Evolutionary conservation across 371 early-diverging fungal species (phyloP).

Genomic region (Circinella umbellata): DNA sequence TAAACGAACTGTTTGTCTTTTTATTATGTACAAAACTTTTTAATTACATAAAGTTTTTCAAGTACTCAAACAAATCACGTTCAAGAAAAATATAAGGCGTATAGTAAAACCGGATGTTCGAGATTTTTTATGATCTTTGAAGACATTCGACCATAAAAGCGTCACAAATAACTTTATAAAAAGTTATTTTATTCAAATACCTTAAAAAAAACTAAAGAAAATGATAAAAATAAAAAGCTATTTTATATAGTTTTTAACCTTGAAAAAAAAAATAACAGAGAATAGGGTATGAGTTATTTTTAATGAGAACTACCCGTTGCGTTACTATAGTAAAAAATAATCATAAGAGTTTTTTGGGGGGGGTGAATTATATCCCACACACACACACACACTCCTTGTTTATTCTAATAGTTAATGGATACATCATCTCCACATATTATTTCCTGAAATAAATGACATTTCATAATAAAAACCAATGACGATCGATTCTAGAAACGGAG

Average conservation of each 20-base stretch:
- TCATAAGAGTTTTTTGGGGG: too few relatives aligned
- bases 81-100: conserved; percentile 7
- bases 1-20: background rate
- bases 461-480: background rate
- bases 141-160: background rate
- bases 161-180: conserved; percentile 1
- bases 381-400: too few relatives aligned
- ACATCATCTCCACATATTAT: too few relatives aligned
- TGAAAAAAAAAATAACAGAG: too few relatives aligned
- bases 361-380: too few relatives aligned
- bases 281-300: too few relatives aligned
- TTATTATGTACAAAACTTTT: background rate
- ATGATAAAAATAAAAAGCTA: background rate
- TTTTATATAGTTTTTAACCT: background rate
- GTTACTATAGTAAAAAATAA: too few relatives aligned
- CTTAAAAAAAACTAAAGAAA: background rate
- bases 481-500: background rate
- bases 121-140: conserved; percentile 2
- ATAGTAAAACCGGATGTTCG: conserved; percentile 1
- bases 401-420: too few relatives aligned
- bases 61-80: background rate
- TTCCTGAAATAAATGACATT: background rate
- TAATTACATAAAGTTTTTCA: background rate
- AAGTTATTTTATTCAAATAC: too few relatives aligned
- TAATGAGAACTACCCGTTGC: too few relatives aligned